These are phyloP conservation scores for Yarrowia sp. DNA, from an alignment of 805 yeast genomes.

Conservation along the genomic window DNA sequence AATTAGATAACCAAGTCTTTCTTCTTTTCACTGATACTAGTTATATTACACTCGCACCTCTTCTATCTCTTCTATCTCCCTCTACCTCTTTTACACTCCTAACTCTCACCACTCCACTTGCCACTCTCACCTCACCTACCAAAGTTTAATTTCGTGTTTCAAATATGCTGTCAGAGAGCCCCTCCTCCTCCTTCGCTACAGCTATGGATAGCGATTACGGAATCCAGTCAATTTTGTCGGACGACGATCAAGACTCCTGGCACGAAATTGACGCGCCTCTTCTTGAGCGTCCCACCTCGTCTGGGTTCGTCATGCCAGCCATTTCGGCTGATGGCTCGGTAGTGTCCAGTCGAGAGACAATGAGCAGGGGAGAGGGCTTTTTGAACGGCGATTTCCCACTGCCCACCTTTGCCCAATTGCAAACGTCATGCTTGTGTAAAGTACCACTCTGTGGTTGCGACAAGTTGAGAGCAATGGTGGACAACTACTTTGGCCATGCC, in stretches of 20 bases:
- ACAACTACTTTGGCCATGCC: neutral
- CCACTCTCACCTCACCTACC: neutral
- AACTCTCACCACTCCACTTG: neutral
- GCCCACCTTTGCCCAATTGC: neutral
- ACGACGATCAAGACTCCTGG: constrained; percentile 10
- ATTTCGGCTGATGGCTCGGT: neutral
- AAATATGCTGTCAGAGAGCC: neutral
- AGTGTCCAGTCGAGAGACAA: neutral
- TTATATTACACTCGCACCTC: too few relatives aligned
- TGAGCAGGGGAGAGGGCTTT: neutral
- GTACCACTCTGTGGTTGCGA: neutral
- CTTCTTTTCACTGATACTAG: too few relatives aligned
- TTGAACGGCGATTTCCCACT: neutral
- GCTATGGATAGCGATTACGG: constrained; percentile 19
- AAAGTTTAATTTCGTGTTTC: neutral
- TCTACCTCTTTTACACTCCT: neutral
- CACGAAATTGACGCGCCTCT: constrained; percentile 7
- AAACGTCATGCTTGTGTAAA: neutral
- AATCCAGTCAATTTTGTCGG: constrained; percentile 7
- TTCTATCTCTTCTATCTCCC: too few relatives aligned
- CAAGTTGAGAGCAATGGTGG: neutral
- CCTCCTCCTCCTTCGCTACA: neutral
- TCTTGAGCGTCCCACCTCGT: constrained; percentile 3
- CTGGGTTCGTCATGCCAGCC: neutral
- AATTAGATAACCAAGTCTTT: too few relatives aligned